A percentile compares a stretch with the other conserved stretches of the same genome.
Conservation (phyloP, 371 early-diverging fungal genomes). For the Mortierella sp. region DNA sequence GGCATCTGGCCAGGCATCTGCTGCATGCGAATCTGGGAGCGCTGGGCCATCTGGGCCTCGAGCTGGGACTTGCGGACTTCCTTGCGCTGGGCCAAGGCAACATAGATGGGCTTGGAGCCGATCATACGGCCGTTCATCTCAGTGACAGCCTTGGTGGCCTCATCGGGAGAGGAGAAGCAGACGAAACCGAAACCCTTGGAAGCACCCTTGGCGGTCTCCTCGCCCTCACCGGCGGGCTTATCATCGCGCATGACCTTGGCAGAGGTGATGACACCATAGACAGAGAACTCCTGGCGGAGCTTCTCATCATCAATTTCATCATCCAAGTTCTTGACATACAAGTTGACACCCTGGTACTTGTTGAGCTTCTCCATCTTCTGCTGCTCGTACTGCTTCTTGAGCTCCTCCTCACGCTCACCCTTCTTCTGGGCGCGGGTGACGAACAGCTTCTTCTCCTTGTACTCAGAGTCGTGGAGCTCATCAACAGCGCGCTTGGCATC, state of each 20-base stretch:
- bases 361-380: constrained; percentile 92
- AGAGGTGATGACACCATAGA: constrained; percentile 95
- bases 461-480: constrained; percentile 92
- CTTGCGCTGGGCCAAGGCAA: constrained; percentile 97
- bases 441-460: constrained; percentile 92
- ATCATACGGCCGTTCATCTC: constrained; percentile 95
- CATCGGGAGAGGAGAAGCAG: constrained; percentile 91
- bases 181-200: constrained; percentile 93
- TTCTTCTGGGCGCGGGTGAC: constrained; percentile 99
- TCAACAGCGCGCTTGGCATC: constrained; percentile 94
- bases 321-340: constrained; percentile 98
- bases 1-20: constrained; percentile 58
- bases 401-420: constrained; percentile 97
- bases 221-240: constrained; percentile 56
- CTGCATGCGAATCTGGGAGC: constrained; percentile 84
- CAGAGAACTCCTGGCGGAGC: constrained; percentile 94
- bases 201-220: constrained; percentile 55
- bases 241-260: constrained; percentile 98
- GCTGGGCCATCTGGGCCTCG: constrained; percentile 95
- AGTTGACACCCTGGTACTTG: constrained; percentile 98
- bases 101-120: constrained; percentile 96
- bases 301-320: constrained; percentile 95
- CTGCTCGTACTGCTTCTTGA: constrained; percentile 93
- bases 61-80: constrained; percentile 94
- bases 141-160: constrained; percentile 91